Evolutionary conservation across 139 green algal species (phyloP), one percentile per base, ranked within the genome.

Genomic region (Auxenochlorella protothecoides): DNA sequence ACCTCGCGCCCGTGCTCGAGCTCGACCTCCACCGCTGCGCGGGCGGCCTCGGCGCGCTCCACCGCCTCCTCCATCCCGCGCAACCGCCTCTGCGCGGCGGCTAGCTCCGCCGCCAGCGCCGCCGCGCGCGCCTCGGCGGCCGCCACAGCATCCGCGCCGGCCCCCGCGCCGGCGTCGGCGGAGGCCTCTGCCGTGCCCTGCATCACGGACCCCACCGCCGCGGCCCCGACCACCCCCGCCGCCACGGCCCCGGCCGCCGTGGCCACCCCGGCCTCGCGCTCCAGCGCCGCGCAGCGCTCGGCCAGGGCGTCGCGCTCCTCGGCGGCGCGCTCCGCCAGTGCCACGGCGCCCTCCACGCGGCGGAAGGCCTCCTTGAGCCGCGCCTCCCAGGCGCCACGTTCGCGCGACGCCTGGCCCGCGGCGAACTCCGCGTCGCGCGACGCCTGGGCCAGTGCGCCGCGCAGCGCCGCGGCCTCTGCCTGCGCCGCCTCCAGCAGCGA

Each of bases 11-110:
- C 27, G 27, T 1, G 27, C 27, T 44, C 27, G 27, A 44, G 27
- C 27, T 44, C 27, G 27, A 44, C 27, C 27, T 44, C 27, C 27
- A 44, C 27, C 27, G 27, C 27, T 44, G 27, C 27, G 27, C 27
- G 57, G 59, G 4, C 9, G 6, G 73, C 52, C 8, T 79, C 73
- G 3, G 73, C 77, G 53, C 70, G 63, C 63, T 82, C 77, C 7
- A 82, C 71, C 63, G 70, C 73, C 59, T 71, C 68, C 66, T 78
- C 77, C 77, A 82, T 82, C 16, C 66, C 65, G 16, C 69, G 60
- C 56, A 73, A 3, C 44, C 65, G 55, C 9, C 15, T 15, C 51
- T n/a, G 73, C 27, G 27, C 27, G 27, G 27, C 27, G 27, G 27
- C 27, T 0, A 44, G 27, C 27, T 44, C 27, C 27, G 27, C 27